Conservation (phyloP, 2,329 filamentous ascomycete species). For the Botrytis porri region DNA sequence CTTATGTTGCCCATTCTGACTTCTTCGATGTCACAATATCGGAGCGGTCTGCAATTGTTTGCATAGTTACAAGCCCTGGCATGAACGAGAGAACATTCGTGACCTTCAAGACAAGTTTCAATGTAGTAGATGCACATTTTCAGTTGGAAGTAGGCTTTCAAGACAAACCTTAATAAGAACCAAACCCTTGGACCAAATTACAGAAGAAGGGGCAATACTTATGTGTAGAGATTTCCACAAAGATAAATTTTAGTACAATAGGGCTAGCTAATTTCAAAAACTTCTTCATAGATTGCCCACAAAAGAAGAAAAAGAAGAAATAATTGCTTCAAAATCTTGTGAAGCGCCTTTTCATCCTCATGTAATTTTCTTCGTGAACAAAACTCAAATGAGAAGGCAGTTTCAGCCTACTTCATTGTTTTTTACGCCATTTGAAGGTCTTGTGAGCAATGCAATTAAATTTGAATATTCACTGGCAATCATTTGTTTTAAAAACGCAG, state of each 20-base stretch:
- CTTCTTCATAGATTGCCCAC: fast-evolving
- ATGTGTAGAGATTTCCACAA: background rate
- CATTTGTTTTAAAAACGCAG: background rate
- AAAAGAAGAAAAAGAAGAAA: background rate
- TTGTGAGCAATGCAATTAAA: background rate
- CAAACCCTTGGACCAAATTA: background rate
- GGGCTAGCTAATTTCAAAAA: background rate
- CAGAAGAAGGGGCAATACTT: background rate
- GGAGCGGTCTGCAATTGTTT: background rate
- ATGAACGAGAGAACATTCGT: background rate
- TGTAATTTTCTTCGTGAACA: background rate
- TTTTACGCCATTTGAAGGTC: background rate
- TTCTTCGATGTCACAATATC: background rate
- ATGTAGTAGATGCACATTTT: background rate
- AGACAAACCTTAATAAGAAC: background rate
- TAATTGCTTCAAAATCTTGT: background rate
- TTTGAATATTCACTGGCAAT: background rate
- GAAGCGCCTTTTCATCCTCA: background rate
- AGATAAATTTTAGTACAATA: background rate
- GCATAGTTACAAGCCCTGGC: background rate
- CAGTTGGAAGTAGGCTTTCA: background rate
- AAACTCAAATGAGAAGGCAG: background rate
- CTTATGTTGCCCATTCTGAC: background rate
- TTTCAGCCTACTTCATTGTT: background rate
- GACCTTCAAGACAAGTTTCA: background rate